A percentile compares a stretch with the other conserved stretches of the same genome.
phyloP scores from a whole-genome alignment of 176 grass and related monocot species.

The Eremochloa ophiuroides region DNA sequence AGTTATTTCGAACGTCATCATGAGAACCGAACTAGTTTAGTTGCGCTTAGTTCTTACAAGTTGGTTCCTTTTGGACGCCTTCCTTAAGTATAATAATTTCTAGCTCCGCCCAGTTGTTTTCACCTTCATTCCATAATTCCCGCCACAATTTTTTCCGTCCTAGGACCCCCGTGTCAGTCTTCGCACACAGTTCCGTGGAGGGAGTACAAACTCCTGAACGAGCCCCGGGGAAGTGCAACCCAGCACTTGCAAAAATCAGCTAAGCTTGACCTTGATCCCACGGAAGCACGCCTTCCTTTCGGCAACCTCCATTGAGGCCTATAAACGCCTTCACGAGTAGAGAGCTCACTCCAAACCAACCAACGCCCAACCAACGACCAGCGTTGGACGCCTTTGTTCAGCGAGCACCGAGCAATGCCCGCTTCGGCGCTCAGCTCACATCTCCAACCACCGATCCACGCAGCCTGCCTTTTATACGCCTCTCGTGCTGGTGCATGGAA shows the following conservation, averaged over 20 bases:
- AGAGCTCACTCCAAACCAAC: slow-evolving; percentile 23
- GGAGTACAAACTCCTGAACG: background rate
- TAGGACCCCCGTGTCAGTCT: no score
- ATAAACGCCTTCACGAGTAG: slow-evolving; percentile 59
- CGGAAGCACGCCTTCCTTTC: slow-evolving; percentile 12
- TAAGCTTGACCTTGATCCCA: background rate
- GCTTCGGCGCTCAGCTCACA: background rate
- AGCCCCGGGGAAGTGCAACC: background rate
- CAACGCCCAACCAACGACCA: slow-evolving; percentile 35
- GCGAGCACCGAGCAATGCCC: background rate
- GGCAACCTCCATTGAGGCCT: slow-evolving; percentile 47
- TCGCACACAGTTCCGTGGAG: no score
- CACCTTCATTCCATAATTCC: no score
- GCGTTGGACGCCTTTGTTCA: slow-evolving; percentile 20
- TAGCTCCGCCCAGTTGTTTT: no score
- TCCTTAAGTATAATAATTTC: no score
- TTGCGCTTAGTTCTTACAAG: no score
- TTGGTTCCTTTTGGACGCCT: no score
- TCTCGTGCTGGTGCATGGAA: background rate
- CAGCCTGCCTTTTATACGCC: slow-evolving; percentile 41
- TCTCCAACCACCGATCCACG: slow-evolving; percentile 27
- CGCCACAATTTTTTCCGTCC: no score
- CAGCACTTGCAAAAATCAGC: background rate
- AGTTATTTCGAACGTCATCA: no score
- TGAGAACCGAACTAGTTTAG: no score